These are phyloP conservation scores for Radiomyces spectabilis DNA, from an alignment of 192 early-diverging fungal genomes.

Conservation along the genomic window DNA sequence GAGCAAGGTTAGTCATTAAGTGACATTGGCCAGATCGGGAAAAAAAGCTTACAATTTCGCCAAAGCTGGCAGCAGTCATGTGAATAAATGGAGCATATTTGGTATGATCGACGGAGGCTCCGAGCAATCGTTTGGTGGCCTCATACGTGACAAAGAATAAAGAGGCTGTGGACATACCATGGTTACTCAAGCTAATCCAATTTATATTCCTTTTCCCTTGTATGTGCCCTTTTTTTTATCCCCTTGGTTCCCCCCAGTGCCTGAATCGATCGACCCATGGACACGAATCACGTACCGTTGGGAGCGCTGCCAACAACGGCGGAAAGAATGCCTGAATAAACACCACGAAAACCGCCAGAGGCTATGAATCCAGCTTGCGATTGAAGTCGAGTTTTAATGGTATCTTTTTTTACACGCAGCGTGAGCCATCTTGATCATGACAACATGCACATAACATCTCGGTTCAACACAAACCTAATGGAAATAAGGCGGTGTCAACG, in stretches of 20 bases:
- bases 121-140: conserved; percentile 53
- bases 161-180: conserved; percentile 50
- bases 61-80: conserved; percentile 84
- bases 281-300: conserved; percentile 40
- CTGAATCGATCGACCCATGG: too few species aligned
- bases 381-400: conserved; percentile 94
- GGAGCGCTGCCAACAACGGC: conserved; percentile 94
- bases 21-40: neutral
- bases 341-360: conserved; percentile 81
- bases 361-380: conserved; percentile 74
- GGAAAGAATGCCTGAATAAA: conserved; percentile 86
- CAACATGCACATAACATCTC: too few species aligned
- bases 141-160: conserved; percentile 95
- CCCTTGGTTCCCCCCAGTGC: too few species aligned
- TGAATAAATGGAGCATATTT: conserved; percentile 63
- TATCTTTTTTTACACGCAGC: too few species aligned
- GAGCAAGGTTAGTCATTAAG: neutral
- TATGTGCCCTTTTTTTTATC: too few species aligned
- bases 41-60: conserved; percentile 66
- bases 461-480: conserved; percentile 56
- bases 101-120: conserved; percentile 24
- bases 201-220: too few species aligned
- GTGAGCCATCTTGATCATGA: too few species aligned
- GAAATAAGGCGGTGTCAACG: conserved; percentile 90
- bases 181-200: too few species aligned